Base-by-base conservation (phyloP, 2,329 filamentous ascomycete species). In the Bipolaris victoriae region DNA sequence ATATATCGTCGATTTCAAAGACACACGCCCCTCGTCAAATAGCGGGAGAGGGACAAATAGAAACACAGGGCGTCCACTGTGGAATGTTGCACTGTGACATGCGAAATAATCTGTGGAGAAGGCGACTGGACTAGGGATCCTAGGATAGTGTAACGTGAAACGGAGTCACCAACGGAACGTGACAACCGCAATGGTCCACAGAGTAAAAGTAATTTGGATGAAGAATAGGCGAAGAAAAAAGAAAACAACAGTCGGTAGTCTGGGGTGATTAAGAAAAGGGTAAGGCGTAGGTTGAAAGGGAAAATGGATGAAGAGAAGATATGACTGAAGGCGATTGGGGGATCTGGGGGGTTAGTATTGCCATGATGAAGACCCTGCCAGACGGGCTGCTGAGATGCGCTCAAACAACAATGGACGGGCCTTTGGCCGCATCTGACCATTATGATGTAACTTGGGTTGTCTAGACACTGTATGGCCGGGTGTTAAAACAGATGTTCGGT, bases 31-130 rank as follows among this genome's bases (percentile, higher is more conserved):
- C 33, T 10, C n/a, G 9, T 26, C 51, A 10, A 36, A 35, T 49
- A 46, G 51, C 35, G 35, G 18, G 20, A 39, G 53, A 24, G 40
- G 29, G 20, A 46, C 26, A 26, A 45, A 40, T 15, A 49, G 26
- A 40, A 39, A 47, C 39, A 29, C 46, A 50, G 44, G 37, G 49
- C 22, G 48, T 49, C 45, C 47, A 43, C 40, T 52, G 48, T 52
- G 39, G 45, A 47, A 52, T 55, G 57, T 63, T 56, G 57, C 61
- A 58, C 55, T 54, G 56, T 59, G 62, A 60, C 56, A 45, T 45
- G 55, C 58, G 55, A 62, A 44, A 63, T 65, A 60, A 52, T 49
- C 56, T 53, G 60, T 61, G 62, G 60, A 26, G 58, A 57, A 59
- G 52, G 43, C 48, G 40, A 55, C 35, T 49, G 45, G 33, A 43